Percentiles rank a stretch among this genome's conserved stretches.
Evolutionary conservation across 1,139 yeast genomes (phyloP).

Genomic region (Blastobotrys elegans): DNA sequence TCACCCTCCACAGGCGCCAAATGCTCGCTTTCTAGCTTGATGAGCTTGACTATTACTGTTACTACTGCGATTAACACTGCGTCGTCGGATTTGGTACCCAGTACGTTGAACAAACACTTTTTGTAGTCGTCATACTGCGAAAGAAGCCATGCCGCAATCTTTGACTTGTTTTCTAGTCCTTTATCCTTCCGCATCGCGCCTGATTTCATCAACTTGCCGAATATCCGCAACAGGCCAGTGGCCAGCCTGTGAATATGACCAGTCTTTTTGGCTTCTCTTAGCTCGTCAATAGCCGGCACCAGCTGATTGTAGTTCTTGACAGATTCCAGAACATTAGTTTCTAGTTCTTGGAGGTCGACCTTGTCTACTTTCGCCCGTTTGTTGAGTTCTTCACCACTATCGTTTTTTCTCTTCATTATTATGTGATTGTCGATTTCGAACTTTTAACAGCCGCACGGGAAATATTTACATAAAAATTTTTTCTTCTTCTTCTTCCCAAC

Average conservation of each 20-base stretch:
- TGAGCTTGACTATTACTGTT: slow-evolving; percentile 57
- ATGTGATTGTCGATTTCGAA: not conserved
- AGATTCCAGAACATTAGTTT: slow-evolving; percentile 6
- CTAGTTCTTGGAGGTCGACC: slow-evolving; percentile 6
- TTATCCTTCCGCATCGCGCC: slow-evolving; percentile 41
- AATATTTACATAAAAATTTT: not conserved
- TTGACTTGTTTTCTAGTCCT: slow-evolving; percentile 39
- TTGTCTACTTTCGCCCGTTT: slow-evolving; percentile 7
- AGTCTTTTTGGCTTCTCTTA: slow-evolving; percentile 31
- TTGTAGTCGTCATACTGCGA: slow-evolving; percentile 58
- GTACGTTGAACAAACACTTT: slow-evolving; percentile 36
- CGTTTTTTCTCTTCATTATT: slow-evolving; percentile 10
- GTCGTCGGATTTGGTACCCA: slow-evolving; percentile 26
- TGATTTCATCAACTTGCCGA: slow-evolving; percentile 50
- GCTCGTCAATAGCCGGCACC: slow-evolving; percentile 42
- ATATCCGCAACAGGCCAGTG: slow-evolving; percentile 50
- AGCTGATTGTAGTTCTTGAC: slow-evolving; percentile 49
- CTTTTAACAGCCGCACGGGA: not conserved
- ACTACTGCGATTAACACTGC: slow-evolving; percentile 50
- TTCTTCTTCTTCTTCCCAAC: not conserved
- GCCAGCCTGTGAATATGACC: slow-evolving; percentile 34
- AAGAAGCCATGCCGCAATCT: slow-evolving; percentile 49
- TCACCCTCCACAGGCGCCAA: slow-evolving; percentile 45
- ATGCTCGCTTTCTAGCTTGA: slow-evolving; percentile 55
- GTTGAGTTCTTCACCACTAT: not conserved